Percentiles rank a stretch among this genome's conserved stretches.
phyloP scores from a whole-genome alignment of 352 stramenopile species.

The Pythium rhizo-oryzae region DNA sequence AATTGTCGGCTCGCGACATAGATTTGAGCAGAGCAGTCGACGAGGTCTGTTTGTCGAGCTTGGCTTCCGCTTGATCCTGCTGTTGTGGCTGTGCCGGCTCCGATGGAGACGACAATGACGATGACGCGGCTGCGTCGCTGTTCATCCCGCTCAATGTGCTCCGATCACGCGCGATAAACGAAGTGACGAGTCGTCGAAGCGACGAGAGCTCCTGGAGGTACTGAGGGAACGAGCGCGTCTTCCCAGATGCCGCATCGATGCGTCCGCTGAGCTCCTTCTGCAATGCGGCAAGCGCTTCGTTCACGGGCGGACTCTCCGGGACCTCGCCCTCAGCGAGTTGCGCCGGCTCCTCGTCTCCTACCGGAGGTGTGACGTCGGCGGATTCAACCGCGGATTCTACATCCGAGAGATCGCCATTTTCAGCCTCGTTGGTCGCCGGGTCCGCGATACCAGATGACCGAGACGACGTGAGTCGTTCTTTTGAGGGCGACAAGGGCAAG shows the following conservation, averaged over 20 bases:
- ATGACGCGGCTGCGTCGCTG: not conserved
- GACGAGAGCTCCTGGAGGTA: slow-evolving; percentile 11
- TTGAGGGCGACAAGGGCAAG: slow-evolving; percentile 6
- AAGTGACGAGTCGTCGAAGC: slow-evolving; percentile 13
- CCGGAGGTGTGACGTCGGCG: not conserved
- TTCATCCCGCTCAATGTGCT: slow-evolving; percentile 11
- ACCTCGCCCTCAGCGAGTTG: slow-evolving; percentile 31
- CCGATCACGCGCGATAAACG: slow-evolving; percentile 26
- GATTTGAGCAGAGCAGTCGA: slow-evolving; percentile 5
- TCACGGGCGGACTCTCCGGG: slow-evolving; percentile 34
- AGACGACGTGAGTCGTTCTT: slow-evolving; percentile 2
- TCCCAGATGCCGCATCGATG: not conserved
- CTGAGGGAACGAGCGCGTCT: slow-evolving; percentile 11
- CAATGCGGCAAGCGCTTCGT: slow-evolving; percentile 42
- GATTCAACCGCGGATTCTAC: not conserved
- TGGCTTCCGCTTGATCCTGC: not conserved
- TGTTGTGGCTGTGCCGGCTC: not conserved
- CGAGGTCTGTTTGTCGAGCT: not conserved
- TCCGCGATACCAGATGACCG: slow-evolving; percentile 4
- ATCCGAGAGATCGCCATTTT: not conserved
- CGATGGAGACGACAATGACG: not conserved
- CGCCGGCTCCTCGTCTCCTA: slow-evolving; percentile 29
- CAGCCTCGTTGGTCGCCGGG: not conserved
- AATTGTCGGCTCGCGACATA: slow-evolving; percentile 32
- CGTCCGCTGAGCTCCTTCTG: not conserved